phyloP scores from a whole-genome alignment of 2,329 filamentous ascomycete species.

The Paecilomyces variotii region DNA sequence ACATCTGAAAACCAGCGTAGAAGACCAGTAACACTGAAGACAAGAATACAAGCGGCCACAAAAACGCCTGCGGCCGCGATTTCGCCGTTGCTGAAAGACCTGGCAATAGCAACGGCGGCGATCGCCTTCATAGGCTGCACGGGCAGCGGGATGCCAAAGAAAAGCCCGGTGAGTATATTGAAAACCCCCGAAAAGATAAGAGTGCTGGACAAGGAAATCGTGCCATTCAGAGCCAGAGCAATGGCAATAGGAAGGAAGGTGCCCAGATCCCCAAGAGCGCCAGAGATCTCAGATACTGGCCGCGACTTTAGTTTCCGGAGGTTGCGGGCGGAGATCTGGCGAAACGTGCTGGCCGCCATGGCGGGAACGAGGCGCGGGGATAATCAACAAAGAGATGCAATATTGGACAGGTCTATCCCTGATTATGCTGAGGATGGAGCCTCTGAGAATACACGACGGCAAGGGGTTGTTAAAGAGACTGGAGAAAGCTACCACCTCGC shows the following conservation, averaged over 20 bases:
- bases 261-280: conserved; percentile 79
- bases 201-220: conserved; percentile 74
- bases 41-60: conserved; percentile 62
- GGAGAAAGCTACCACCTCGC: neutral
- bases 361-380: neutral
- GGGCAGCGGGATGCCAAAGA: conserved; percentile 82
- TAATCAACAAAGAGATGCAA: neutral
- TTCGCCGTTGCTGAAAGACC: conserved; percentile 56
- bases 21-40: conserved; percentile 74
- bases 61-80: conserved; percentile 79
- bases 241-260: conserved; percentile 86
- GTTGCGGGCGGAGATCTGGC: conserved; percentile 40
- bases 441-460: neutral
- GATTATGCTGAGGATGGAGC: neutral
- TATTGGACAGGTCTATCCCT: neutral
- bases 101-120: conserved; percentile 76
- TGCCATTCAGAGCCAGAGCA: conserved; percentile 67
- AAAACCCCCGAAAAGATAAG: conserved; percentile 81
- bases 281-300: conserved; percentile 71
- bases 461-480: neutral
- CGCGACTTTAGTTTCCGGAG: conserved; percentile 46
- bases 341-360: conserved; percentile 19
- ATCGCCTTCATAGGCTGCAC: conserved; percentile 91
- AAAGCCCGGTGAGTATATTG: conserved; percentile 72
- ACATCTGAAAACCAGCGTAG: conserved; percentile 63